Conservation (phyloP, 371 early-diverging fungal species). For the Globomyces sp. region DNA sequence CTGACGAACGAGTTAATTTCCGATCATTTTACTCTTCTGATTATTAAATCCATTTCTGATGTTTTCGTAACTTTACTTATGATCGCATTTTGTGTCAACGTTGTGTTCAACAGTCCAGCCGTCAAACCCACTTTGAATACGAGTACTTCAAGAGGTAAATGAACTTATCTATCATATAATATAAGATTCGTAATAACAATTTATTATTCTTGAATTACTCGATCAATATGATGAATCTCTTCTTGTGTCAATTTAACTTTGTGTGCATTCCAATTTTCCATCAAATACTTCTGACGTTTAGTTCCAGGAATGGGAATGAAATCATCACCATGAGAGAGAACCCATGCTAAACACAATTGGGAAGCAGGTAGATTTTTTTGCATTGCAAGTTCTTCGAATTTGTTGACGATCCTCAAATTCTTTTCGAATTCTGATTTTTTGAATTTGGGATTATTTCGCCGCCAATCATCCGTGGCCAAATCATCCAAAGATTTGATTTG, state of each 20-base stretch:
- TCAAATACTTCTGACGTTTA: conserved; percentile 47
- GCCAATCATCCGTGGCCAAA: conserved; percentile 46
- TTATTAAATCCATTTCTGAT: no score
- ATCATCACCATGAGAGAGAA: conserved; percentile 23
- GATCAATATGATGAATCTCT: conserved; percentile 20
- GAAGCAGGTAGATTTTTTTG: conserved; percentile 43
- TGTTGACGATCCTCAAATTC: conserved; percentile 57
- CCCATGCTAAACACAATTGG: conserved; percentile 60
- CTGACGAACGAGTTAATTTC: no score
- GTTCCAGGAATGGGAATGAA: conserved; percentile 59
- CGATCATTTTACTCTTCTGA: no score
- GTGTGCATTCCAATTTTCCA: conserved; percentile 46
- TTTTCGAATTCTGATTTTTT: conserved; percentile 47
- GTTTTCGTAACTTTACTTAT: no score
- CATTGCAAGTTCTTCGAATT: conserved; percentile 44
- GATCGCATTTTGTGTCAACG: no score
- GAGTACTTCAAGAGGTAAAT: no score
- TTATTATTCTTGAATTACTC: no score
- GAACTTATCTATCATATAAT: no score
- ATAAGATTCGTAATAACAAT: no score
- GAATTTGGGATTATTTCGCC: conserved; percentile 52
- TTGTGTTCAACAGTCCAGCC: no score
- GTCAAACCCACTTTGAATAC: no score
- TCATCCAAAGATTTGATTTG: conserved; percentile 46
- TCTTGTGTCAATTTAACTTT: conserved; percentile 40